Percentiles rank a stretch among this genome's conserved stretches.
These are phyloP conservation scores for Epipyxis sp. DNA, from an alignment of 108 stramenopile species.

Conservation along the genomic window DNA sequence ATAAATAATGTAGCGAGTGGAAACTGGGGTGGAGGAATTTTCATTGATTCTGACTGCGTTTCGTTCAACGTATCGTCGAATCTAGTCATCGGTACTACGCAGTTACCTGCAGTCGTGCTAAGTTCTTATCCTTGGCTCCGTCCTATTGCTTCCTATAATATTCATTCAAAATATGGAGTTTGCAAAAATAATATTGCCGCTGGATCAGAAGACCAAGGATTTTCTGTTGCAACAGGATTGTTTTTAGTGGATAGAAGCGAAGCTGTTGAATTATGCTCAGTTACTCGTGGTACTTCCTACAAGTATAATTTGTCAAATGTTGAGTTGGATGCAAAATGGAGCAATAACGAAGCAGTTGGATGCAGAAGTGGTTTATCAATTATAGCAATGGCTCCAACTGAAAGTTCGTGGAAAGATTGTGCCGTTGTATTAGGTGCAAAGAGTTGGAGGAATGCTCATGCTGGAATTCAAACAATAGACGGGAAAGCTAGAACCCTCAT, in stretches of 20 bases:
- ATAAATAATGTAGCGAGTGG: not conserved
- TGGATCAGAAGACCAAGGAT: constrained; percentile 27
- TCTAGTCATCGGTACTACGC: not conserved
- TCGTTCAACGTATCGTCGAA: not conserved
- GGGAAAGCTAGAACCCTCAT: not conserved
- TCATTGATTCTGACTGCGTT: not conserved
- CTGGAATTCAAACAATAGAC: constrained; percentile 27
- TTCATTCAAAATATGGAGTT: not conserved
- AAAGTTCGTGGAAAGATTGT: not conserved
- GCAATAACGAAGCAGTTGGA: constrained; percentile 17
- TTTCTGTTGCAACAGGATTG: not conserved
- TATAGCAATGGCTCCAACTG: not conserved
- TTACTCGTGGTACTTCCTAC: not conserved
- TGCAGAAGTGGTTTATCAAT: not conserved
- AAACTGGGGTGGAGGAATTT: constrained; percentile 3
- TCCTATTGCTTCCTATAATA: not conserved
- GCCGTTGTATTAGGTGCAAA: not conserved
- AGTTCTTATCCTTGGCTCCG: not conserved
- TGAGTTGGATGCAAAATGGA: not conserved
- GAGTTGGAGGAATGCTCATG: constrained; percentile 28
- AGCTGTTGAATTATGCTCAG: too few relatives aligned
- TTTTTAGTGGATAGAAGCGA: too few relatives aligned
- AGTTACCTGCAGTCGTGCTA: not conserved
- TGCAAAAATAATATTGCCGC: constrained; percentile 26
- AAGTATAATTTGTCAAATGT: not conserved